phyloP scores from a whole-genome alignment of 768 basidiomycete species.

The Lyophyllum atratum region DNA sequence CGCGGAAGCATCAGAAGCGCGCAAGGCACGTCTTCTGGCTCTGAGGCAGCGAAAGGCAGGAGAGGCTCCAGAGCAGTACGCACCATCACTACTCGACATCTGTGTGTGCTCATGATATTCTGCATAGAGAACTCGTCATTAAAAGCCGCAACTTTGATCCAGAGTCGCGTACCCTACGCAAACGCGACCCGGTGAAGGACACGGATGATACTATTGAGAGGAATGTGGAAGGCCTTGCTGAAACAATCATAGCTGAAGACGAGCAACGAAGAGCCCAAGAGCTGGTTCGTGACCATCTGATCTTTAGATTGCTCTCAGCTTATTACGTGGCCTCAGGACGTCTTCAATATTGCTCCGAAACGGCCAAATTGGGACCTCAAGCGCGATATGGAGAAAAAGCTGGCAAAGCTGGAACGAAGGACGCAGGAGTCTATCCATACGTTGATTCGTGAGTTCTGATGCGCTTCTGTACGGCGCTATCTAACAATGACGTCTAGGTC shows the following conservation, averaged over 20 bases:
- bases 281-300: slow-evolving; percentile 55
- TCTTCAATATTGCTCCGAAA: slow-evolving; percentile 98
- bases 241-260: slow-evolving; percentile 84
- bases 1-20: slow-evolving; percentile 74
- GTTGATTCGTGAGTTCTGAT: slow-evolving; percentile 74
- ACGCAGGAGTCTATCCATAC: slow-evolving; percentile 93
- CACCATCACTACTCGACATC: not conserved
- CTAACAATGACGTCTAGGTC: slow-evolving; percentile 47
- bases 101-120: slow-evolving; percentile 10
- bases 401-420: slow-evolving; percentile 85
- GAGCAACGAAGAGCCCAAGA: slow-evolving; percentile 85
- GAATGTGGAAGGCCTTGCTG: slow-evolving; percentile 79
- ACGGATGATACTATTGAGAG: slow-evolving; percentile 88
- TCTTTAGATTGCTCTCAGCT: not conserved
- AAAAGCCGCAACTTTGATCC: slow-evolving; percentile 90
- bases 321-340: slow-evolving; percentile 57
- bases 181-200: slow-evolving; percentile 56
- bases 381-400: slow-evolving; percentile 88
- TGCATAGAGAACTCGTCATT: slow-evolving; percentile 48
- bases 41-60: slow-evolving; percentile 74
- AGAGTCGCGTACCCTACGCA: slow-evolving; percentile 75
- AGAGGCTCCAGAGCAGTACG: slow-evolving; percentile 43
- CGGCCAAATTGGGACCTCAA: slow-evolving; percentile 96
- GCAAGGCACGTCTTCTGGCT: slow-evolving; percentile 80
- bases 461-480: not conserved